These are phyloP conservation scores for Globisporangium acanthophoron DNA, from an alignment of 352 stramenopile genomes.

Conservation along the genomic window DNA sequence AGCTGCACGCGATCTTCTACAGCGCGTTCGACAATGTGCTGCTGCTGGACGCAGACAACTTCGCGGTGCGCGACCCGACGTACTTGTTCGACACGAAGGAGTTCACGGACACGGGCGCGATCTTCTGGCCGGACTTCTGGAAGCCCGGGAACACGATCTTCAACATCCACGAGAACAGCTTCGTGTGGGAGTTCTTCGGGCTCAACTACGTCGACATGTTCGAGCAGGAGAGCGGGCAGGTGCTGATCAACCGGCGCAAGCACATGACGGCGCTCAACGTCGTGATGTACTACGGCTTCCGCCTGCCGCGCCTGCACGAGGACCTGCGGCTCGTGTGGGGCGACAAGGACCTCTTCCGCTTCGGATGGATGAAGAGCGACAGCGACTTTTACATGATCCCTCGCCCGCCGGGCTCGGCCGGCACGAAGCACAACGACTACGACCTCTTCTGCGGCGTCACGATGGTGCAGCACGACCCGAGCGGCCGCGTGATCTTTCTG, in stretches of 20 bases:
- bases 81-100: slow-evolving; percentile 81
- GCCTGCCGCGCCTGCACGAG: slow-evolving; percentile 57
- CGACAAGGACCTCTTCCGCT: slow-evolving; percentile 77
- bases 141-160: slow-evolving; percentile 80
- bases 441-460: slow-evolving; percentile 73
- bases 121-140: slow-evolving; percentile 88
- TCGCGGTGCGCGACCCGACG: slow-evolving; percentile 72
- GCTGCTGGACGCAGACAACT: slow-evolving; percentile 79
- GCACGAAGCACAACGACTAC: slow-evolving; percentile 53
- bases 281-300: slow-evolving; percentile 71
- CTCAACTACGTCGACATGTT: slow-evolving; percentile 61
- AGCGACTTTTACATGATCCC: slow-evolving; percentile 77
- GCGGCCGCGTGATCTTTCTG: slow-evolving; percentile 82
- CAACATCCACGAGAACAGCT: slow-evolving; percentile 68
- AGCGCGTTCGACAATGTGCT: slow-evolving; percentile 82
- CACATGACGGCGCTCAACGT: slow-evolving; percentile 60
- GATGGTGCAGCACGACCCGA: slow-evolving; percentile 64
- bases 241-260: slow-evolving; percentile 46
- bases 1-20: slow-evolving; percentile 85
- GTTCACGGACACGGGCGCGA: slow-evolving; percentile 65
- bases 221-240: slow-evolving; percentile 74
- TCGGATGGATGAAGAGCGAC: slow-evolving; percentile 73
- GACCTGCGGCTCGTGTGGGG: slow-evolving; percentile 53
- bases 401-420: slow-evolving; percentile 66
- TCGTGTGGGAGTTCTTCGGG: slow-evolving; percentile 65